Conservation (phyloP, 768 basidiomycete genomes). For the Rossbeevera mucosa region DNA sequence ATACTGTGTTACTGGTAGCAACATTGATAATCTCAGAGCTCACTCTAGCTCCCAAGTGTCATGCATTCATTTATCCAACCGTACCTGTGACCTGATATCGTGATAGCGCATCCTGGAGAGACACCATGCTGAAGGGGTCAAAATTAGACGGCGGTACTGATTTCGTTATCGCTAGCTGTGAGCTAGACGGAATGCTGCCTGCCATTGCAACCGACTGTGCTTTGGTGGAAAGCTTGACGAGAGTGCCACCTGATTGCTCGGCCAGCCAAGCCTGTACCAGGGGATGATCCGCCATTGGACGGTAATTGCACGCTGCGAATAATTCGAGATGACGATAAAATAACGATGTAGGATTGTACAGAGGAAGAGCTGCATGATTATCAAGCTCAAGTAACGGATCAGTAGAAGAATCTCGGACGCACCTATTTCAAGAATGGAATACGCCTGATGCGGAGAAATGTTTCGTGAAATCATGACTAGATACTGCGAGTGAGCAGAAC, state of each 20-base stretch:
- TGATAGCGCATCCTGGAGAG: constrained; percentile 25
- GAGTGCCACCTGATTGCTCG: constrained; percentile 22
- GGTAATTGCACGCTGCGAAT: constrained; percentile 39
- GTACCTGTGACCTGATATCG: constrained; percentile 21
- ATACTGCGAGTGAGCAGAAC: neutral
- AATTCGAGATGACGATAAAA: constrained; percentile 47
- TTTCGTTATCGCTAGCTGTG: constrained; percentile 11
- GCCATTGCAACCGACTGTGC: constrained; percentile 8
- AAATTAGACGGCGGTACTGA: constrained; percentile 6
- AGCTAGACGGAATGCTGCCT: constrained; percentile 1
- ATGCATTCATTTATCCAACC: constrained; percentile 5
- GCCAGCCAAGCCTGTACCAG: constrained; percentile 37
- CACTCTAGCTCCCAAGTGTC: neutral
- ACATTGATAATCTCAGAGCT: no score
- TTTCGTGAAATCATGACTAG: constrained; percentile 46
- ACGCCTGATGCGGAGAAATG: constrained; percentile 38
- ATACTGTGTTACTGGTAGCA: no score
- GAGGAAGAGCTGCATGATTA: constrained; percentile 40
- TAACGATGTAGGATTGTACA: constrained; percentile 46
- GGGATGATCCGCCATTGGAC: constrained; percentile 39
- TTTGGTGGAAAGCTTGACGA: constrained; percentile 12
- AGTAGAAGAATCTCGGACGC: neutral
- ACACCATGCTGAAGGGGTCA: constrained; percentile 22
- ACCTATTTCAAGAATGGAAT: constrained; percentile 42
- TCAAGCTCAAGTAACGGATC: neutral